A percentile compares a stretch with the other conserved stretches of the same genome.
phyloP scores from a whole-genome alignment of 73 alveolate species.

The Symbiodinium pilosum region DNA sequence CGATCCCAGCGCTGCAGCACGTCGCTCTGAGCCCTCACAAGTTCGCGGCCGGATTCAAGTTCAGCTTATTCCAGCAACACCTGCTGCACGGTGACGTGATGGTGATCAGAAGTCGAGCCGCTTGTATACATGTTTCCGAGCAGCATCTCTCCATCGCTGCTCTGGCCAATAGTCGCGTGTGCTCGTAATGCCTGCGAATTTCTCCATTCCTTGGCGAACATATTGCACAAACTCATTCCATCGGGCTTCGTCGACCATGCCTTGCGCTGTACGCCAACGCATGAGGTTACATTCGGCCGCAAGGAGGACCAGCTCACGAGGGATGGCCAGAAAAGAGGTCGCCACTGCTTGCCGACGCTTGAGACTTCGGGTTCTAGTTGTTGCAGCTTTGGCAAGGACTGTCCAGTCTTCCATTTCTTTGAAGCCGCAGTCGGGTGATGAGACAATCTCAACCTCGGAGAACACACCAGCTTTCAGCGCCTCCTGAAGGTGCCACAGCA shows the following conservation, averaged over 20 bases:
- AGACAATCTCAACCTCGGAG: constrained; percentile 48
- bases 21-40: too few species aligned
- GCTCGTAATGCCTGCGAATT: constrained; percentile 31
- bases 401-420: constrained; percentile 61
- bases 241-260: constrained; percentile 81
- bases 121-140: constrained; percentile 14
- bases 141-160: constrained; percentile 7
- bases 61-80: too few species aligned
- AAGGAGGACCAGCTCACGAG: constrained; percentile 31
- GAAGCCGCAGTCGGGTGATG: constrained; percentile 77
- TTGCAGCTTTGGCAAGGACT: not conserved
- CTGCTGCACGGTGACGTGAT: too few species aligned
- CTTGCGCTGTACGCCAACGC: constrained; percentile 89
- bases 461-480: constrained; percentile 44
- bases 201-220: constrained; percentile 55
- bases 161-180: constrained; percentile 57
- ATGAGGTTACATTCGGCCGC: constrained; percentile 82
- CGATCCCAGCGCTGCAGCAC: too few species aligned
- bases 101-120: constrained; percentile 56
- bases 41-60: too few species aligned
- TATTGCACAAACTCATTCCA: constrained; percentile 81
- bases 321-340: not conserved
- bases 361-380: not conserved
- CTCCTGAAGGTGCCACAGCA: constrained; percentile 39
- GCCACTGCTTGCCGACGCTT: not conserved